Evolutionary conservation across 495 filamentous ascomycete species (phyloP), one percentile per base, ranked within the genome.

Genomic region (Zalerion maritima): DNA sequence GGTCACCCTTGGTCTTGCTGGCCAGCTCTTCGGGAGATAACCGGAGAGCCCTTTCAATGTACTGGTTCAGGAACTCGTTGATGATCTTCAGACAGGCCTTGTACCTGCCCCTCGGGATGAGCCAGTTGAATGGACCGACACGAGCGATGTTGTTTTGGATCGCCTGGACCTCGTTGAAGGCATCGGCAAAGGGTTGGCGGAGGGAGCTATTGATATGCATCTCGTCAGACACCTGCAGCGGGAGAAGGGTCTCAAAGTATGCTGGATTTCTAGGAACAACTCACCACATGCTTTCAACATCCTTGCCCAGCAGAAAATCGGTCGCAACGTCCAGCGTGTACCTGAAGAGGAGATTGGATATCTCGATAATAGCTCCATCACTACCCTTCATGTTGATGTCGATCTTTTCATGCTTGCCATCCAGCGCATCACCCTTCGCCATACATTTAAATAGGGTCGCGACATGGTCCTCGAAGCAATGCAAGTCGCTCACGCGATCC

Each of bases 281-380:
- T 42, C 31, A 62, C 55, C 47, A 54, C n/a, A 86, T 58, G 40
- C 73, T 83, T 36, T 78, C 64, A 9, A 81, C 71, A 29, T 73
- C 71, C 26, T 74, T 57, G 9, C 86, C 86, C n/a, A 93, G 65
- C 19, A 94, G 55, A 46, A 89, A 93, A 34, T 87, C 79, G 9
- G 85, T 89, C 2, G 81, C 73, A 2, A 75, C 59, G 47, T 94
- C 85, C 6, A 94, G 59, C 1, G 83, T 86, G 39, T 76, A 81
- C 6, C 81, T 68, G 58, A 81, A 86, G 49, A 87, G 75, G 12
- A 86, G 57, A 6, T 74, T 67, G 18, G 64, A 62, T 19, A 87
- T 64, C 47, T 91, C 72, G 13, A 84, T 59, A 2, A 66, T 59
- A 23, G 52, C 56, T 20, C 64, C 67, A 19, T 64, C 55, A 12